Evolutionary conservation across 2,329 filamentous ascomycete species (phyloP).

Genomic region (Bipolaris bicolor): DNA sequence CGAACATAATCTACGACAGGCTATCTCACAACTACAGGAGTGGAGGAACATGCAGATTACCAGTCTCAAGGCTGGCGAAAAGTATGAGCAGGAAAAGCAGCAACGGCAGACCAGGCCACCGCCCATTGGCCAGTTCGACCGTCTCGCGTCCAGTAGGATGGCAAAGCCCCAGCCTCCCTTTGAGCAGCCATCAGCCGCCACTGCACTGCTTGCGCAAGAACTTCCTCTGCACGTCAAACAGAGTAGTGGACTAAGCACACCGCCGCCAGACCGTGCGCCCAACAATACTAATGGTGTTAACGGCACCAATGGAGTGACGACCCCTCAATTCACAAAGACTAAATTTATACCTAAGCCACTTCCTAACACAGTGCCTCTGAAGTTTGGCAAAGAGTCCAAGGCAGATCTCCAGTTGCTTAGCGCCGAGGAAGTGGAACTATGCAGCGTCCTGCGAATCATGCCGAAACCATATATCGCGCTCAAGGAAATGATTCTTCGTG

Average conservation of each 20-base stretch:
- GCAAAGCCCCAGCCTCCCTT: conserved; percentile 67
- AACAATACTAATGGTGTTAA: conserved; percentile 56
- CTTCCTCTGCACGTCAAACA: conserved; percentile 67
- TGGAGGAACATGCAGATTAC: conserved; percentile 87
- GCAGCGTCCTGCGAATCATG: conserved; percentile 80
- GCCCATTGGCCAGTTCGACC: conserved; percentile 82
- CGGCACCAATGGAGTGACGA: conserved; percentile 47
- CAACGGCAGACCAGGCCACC: conserved; percentile 68
- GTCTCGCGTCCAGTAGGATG: conserved; percentile 73
- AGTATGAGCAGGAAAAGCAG: conserved; percentile 89
- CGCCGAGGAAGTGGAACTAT: conserved; percentile 83
- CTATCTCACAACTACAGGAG: conserved; percentile 89
- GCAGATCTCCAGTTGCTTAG: conserved; percentile 86
- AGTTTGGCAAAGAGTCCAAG: conserved; percentile 75
- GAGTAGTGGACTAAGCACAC: conserved; percentile 50
- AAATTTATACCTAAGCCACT: conserved; percentile 63
- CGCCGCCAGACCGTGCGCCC: conserved; percentile 50
- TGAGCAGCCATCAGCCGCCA: conserved; percentile 76
- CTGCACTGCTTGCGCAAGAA: conserved; percentile 78
- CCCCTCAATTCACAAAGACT: conserved; percentile 51
- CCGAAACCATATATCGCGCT: conserved; percentile 95
- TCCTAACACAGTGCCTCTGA: conserved; percentile 67
- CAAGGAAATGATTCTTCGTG: conserved; percentile 89
- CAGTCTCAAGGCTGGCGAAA: conserved; percentile 84
- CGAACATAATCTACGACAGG: conserved; percentile 88